A percentile compares a stretch with the other conserved stretches of the same genome.
Conservation (phyloP, 768 basidiomycete species). For the Suillus luteus region DNA sequence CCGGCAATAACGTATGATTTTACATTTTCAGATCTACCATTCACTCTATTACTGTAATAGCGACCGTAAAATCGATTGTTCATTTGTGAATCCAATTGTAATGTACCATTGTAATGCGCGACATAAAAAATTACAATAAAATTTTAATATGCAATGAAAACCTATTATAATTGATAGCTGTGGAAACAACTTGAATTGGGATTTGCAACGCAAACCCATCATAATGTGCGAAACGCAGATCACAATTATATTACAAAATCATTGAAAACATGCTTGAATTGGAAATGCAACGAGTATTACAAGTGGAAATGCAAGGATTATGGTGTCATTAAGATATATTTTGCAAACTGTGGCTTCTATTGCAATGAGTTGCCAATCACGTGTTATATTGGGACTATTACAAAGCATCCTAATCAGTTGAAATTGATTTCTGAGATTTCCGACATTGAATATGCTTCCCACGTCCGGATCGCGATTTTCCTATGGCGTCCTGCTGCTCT, state of each 20-base stretch:
- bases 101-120: too few species aligned
- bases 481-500: too few species aligned
- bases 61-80: too few species aligned
- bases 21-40: too few species aligned
- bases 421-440: not conserved
- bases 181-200: too few species aligned
- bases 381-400: conserved; percentile 6
- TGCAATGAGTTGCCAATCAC: not conserved
- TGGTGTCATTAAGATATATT: not conserved
- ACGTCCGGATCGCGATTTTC: too few species aligned
- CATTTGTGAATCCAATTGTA: too few species aligned
- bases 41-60: too few species aligned
- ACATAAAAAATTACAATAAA: too few species aligned
- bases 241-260: not conserved
- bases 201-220: not conserved
- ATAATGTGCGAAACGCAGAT: not conserved
- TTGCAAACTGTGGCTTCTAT: conserved; percentile 1
- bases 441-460: not conserved
- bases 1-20: too few species aligned
- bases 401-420: not conserved
- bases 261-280: not conserved
- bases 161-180: too few species aligned
- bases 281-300: conserved; percentile 3
- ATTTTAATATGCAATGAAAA: too few species aligned
- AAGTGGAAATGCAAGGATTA: not conserved